Base-by-base conservation (phyloP, 441 rosid genomes). In the Populus trichocarpa region DNA sequence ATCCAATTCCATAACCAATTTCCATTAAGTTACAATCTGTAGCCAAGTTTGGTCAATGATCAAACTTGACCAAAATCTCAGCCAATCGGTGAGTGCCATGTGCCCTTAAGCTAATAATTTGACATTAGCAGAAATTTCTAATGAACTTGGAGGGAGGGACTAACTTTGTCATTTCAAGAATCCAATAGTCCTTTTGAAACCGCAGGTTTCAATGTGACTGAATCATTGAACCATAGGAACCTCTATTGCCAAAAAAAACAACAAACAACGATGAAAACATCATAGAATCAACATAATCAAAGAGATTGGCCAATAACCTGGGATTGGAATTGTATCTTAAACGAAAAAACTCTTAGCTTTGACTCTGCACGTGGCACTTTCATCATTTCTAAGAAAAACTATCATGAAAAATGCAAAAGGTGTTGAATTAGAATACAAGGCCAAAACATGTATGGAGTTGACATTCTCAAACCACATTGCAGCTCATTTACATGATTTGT, bases 311-410 rank as follows among this genome's bases (percentile, higher is more conserved):
- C 83, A 83, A 93, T 78, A 80, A 92, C 99, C 97, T 96, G 99
- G 75, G 89, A 75, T 79, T 76, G 81, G 75, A 96, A 96, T 81
- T 94, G 97, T 63, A 91, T 82, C 86, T 94, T 96, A 88, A 87
- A 96, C 16, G 95, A 90, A 83, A 92, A 92, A 78, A 94, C 98
- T 83, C 99, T 90, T 74, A 94, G 88, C 89, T 96, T 96, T 65
- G 95, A 90, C 86, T 96, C 97, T 28, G 91, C 93, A 61, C 98
- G 92, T 63, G 97, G 98, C 75, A 91, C 97, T 88, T 94, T 92
- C 89, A 94, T 92, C 88, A 94, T 77, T 84, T 96, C 97, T 71
- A 94, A 77, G 89, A 96, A 96, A 87, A 90, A 94, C 99, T 96
- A 89, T 70, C 81, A 84, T 73, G 72, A 79, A 85, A 32, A 78